Conservation (phyloP, 352 stramenopile genomes). For the Phytophthora cajani region DNA sequence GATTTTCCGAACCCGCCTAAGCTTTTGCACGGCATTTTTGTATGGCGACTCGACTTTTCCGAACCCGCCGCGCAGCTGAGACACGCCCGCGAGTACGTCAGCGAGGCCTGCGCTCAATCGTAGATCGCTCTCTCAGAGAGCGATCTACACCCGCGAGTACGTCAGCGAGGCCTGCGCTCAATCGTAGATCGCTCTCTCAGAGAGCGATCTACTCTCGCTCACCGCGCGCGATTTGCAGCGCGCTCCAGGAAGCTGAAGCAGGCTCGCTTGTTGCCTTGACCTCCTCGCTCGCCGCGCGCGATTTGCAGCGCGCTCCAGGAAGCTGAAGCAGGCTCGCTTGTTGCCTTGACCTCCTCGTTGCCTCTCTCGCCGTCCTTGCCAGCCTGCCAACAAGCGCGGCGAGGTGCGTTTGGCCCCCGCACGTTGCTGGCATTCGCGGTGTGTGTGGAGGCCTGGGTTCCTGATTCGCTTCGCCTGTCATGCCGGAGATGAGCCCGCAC, state of each 20-base stretch:
- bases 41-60: not conserved
- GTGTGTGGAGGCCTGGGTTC: not conserved
- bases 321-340: not conserved
- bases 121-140: slow-evolving; percentile 1
- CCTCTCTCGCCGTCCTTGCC: not conserved
- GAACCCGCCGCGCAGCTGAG: slow-evolving; percentile 11
- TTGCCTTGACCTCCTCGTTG: not conserved
- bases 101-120: slow-evolving; percentile 9
- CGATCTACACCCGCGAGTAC: slow-evolving; percentile 8
- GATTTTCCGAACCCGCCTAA: slow-evolving; percentile 16
- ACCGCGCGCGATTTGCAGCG: slow-evolving; percentile 6
- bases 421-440: too few relatives aligned
- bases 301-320: slow-evolving; percentile 5
- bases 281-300: not conserved
- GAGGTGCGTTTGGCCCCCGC: not conserved
- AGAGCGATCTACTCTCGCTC: too few relatives aligned
- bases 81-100: slow-evolving; percentile 17
- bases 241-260: slow-evolving; percentile 9
- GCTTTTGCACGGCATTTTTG: not conserved
- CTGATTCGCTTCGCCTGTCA: slow-evolving; percentile 5
- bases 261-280: not conserved
- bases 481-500: slow-evolving; percentile 4
- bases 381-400: not conserved
- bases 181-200: slow-evolving; percentile 3
- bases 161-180: slow-evolving; percentile 12